Conservation (phyloP, 371 early-diverging fungal species). For the Batkoa obscura region DNA sequence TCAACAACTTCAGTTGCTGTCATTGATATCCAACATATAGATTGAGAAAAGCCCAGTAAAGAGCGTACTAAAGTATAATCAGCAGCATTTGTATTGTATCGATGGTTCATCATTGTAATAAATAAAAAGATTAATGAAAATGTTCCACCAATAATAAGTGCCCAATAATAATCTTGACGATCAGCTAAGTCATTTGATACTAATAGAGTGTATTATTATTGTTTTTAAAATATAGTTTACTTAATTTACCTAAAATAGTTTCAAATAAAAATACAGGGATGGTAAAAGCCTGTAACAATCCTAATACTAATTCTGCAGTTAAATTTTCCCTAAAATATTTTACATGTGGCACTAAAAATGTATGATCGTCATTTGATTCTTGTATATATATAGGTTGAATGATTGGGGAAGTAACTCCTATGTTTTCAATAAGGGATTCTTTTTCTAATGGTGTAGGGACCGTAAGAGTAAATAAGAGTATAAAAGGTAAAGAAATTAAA, state of each 20-base stretch:
- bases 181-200: neutral
- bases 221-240: neutral
- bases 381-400: neutral
- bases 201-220: no score
- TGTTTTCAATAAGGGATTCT: neutral
- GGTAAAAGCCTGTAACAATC: neutral
- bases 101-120: neutral
- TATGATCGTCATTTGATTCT: neutral
- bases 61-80: constrained; percentile 13
- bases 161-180: constrained; percentile 13
- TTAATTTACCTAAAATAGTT: neutral
- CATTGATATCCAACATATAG: constrained; percentile 58
- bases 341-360: neutral
- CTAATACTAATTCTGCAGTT: constrained; percentile 7
- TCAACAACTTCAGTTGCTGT: constrained; percentile 73
- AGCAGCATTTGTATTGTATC: neutral
- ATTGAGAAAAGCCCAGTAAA: constrained; percentile 45
- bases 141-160: neutral
- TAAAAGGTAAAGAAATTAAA: constrained; percentile 26
- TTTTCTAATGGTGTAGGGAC: constrained; percentile 23
- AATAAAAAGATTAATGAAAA: neutral
- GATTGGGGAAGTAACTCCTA: neutral
- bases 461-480: constrained; percentile 26
- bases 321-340: constrained; percentile 10
- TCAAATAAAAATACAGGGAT: constrained; percentile 1